These are phyloP conservation scores for Chlorella sp. DNA, from an alignment of 139 green algal species.

Conservation along the genomic window DNA sequence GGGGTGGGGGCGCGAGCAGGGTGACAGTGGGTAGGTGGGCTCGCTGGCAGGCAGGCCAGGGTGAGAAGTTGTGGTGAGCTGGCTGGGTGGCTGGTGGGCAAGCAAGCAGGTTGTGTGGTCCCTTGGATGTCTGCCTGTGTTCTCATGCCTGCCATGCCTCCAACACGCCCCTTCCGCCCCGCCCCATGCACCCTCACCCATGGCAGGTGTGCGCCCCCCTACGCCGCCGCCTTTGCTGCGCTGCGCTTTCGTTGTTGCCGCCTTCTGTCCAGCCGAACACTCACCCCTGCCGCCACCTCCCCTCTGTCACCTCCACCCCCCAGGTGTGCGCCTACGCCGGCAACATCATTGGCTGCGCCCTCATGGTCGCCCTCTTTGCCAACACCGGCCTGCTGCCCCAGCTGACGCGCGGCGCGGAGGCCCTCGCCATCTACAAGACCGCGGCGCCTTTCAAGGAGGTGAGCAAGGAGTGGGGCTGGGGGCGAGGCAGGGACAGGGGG, in stretches of 20 bases:
- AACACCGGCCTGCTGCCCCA: conserved; percentile 70
- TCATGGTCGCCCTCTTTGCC: conserved; percentile 67
- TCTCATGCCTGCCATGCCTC: neutral
- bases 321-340: conserved; percentile 68
- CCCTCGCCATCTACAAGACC: conserved; percentile 62
- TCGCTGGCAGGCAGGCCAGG: too few relatives aligned
- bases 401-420: conserved; percentile 40
- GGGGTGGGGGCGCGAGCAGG: too few relatives aligned
- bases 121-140: too few relatives aligned
- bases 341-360: conserved; percentile 86
- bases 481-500: too few relatives aligned
- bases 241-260: too few relatives aligned
- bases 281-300: neutral
- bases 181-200: neutral
- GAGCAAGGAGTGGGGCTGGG: neutral
- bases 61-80: too few relatives aligned
- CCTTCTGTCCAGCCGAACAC: too few relatives aligned
- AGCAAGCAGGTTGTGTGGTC: too few relatives aligned
- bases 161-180: neutral
- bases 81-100: conserved; percentile 47
- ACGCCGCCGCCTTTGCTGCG: too few relatives aligned
- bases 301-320: neutral
- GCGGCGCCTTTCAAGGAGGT: conserved; percentile 53
- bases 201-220: too few relatives aligned
- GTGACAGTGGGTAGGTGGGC: too few relatives aligned